A percentile compares a stretch with the other conserved stretches of the same genome.
These are phyloP conservation scores for Chondrus crispus DNA, from an alignment of 23 red algal genomes.

Conservation along the genomic window DNA sequence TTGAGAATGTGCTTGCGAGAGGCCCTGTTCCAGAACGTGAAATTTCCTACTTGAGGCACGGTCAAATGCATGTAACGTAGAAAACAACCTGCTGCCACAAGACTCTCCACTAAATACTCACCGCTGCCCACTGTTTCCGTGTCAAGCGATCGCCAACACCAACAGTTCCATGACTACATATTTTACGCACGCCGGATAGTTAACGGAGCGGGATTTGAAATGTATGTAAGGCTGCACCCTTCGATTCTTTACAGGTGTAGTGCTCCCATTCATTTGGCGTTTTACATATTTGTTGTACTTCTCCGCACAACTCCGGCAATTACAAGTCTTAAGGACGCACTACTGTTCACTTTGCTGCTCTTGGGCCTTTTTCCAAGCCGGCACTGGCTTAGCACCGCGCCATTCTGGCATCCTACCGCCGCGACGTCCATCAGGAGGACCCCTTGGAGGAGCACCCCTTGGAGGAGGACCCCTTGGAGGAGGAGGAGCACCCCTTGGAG, in stretches of 20 bases:
- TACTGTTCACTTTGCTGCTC: conserved; percentile 29
- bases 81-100: too few relatives aligned
- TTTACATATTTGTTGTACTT: too few relatives aligned
- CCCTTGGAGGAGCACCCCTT: neutral
- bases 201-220: too few relatives aligned
- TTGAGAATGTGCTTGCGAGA: conserved; percentile 14
- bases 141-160: too few relatives aligned
- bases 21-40: conserved; percentile 45
- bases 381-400: conserved; percentile 49
- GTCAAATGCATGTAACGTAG: conserved; percentile 52
- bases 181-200: too few relatives aligned
- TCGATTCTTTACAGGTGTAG: too few relatives aligned
- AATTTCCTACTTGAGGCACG: conserved; percentile 51
- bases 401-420: conserved; percentile 25
- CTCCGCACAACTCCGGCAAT: too few relatives aligned
- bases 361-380: conserved; percentile 46
- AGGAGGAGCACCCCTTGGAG: conserved; percentile 12
- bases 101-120: too few relatives aligned
- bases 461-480: conserved; percentile 2
- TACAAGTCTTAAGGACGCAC: neutral
- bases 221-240: too few relatives aligned
- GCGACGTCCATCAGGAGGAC: neutral
- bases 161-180: too few relatives aligned
- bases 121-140: too few relatives aligned
- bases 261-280: too few relatives aligned